Conservation (phyloP, 768 basidiomycete species). For the Pleurotus tuoliensis region DNA sequence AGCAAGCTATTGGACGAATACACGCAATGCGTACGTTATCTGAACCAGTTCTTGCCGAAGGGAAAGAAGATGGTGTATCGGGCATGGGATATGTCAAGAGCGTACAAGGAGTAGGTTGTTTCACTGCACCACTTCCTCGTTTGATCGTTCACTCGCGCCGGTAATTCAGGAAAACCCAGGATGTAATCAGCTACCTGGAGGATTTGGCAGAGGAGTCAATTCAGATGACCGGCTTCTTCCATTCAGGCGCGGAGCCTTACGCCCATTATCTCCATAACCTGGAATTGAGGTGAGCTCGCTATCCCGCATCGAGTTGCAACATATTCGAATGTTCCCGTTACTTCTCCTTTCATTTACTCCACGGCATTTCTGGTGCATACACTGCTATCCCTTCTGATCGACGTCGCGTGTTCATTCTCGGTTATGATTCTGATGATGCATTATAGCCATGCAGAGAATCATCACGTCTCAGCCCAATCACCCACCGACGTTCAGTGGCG, state of each 20-base stretch:
- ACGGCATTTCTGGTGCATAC: background rate
- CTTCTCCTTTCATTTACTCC: background rate
- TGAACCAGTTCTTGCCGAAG: slow-evolving; percentile 91
- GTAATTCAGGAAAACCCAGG: slow-evolving; percentile 75
- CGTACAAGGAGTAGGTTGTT: slow-evolving; percentile 79
- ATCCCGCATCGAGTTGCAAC: too few relatives aligned
- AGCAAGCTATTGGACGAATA: slow-evolving; percentile 89
- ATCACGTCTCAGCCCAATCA: background rate
- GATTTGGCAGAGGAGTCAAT: slow-evolving; percentile 94
- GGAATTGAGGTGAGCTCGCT: slow-evolving; percentile 1
- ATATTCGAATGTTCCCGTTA: too few relatives aligned
- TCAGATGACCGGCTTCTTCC: slow-evolving; percentile 91
- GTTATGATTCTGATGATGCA: background rate
- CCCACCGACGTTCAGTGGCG: slow-evolving; percentile 45
- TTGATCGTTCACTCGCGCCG: background rate
- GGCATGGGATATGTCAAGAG: slow-evolving; percentile 95
- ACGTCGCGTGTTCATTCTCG: background rate
- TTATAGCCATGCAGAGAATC: background rate
- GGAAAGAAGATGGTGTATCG: slow-evolving; percentile 87
- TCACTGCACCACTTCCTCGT: background rate
- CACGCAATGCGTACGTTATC: slow-evolving; percentile 84
- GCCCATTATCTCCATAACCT: slow-evolving; percentile 57
- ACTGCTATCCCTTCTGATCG: background rate
- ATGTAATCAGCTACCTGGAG: slow-evolving; percentile 92
- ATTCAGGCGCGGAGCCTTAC: slow-evolving; percentile 85